phyloP scores from a whole-genome alignment of 2,329 filamentous ascomycete species.

The Colletotrichum tropicale region DNA sequence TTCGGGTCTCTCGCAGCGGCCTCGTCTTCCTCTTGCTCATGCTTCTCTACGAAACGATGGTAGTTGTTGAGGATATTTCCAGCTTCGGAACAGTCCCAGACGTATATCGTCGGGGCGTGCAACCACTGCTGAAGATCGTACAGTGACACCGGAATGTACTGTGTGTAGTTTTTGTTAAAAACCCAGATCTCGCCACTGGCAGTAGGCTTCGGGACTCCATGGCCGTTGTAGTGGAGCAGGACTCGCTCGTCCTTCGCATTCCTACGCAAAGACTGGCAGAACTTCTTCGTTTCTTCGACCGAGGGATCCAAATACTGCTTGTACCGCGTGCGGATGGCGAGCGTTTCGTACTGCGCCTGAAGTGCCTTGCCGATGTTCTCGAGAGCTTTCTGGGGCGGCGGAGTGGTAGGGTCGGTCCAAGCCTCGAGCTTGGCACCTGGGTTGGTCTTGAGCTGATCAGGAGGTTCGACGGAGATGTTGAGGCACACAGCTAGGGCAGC shows the following conservation, averaged over 20 bases:
- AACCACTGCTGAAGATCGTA: conserved; percentile 97
- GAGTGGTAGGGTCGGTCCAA: conserved; percentile 90
- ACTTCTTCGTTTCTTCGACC: conserved; percentile 96
- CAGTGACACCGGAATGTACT: conserved; percentile 96
- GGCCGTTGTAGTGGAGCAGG: conserved; percentile 98
- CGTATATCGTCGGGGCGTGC: conserved; percentile 92
- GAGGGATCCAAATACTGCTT: conserved; percentile 97
- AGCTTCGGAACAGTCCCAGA: conserved; percentile 97
- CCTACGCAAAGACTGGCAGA: conserved; percentile 85
- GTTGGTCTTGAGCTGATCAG: conserved; percentile 94
- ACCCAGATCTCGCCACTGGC: conserved; percentile 98
- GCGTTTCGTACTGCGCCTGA: conserved; percentile 95
- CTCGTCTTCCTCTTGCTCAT: conserved; percentile 87
- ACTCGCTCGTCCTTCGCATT: conserved; percentile 97
- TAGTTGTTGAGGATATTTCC: conserved; percentile 97
- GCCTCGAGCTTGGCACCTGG: conserved; percentile 94
- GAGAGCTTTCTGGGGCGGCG: conserved; percentile 81
- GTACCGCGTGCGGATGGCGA: conserved; percentile 94
- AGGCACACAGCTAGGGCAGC: conserved; percentile 93
- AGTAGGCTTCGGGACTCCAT: conserved; percentile 95
- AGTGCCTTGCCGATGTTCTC: conserved; percentile 95
- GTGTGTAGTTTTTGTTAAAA: conserved; percentile 98
- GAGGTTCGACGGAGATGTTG: conserved; percentile 96
- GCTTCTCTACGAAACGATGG: conserved; percentile 91
- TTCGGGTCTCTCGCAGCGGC: conserved; percentile 77